These are phyloP conservation scores for Eucalyptus pauciflora DNA, from an alignment of 345 rosid genomes.

Conservation along the genomic window DNA sequence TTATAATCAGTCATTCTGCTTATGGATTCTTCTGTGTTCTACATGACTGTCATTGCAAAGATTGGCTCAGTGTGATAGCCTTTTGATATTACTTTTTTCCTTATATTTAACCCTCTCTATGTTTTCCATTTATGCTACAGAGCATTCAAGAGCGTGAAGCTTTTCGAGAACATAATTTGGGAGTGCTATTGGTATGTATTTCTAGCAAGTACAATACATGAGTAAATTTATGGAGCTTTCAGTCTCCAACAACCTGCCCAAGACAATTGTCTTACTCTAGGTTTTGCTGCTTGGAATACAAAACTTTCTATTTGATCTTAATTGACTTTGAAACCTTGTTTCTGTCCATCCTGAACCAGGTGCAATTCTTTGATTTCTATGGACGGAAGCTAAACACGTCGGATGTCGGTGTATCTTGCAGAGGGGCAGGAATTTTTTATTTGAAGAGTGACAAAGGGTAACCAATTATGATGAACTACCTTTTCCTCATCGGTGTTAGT, in stretches of 20 bases:
- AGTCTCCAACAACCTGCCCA: background rate
- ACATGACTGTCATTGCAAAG: background rate
- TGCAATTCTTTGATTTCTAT: slow-evolving; percentile 80
- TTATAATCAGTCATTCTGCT: background rate
- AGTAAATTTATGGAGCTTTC: background rate
- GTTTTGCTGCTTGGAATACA: background rate
- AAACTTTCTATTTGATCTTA: background rate
- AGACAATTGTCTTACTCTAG: background rate
- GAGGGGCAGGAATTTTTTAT: slow-evolving; percentile 51
- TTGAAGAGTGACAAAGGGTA: slow-evolving; percentile 71
- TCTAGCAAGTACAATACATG: background rate
- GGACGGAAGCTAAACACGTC: slow-evolving; percentile 69
- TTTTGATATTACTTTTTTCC: background rate
- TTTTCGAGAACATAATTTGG: slow-evolving; percentile 67
- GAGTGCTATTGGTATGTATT: slow-evolving; percentile 69
- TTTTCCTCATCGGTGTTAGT: background rate
- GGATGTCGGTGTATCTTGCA: slow-evolving; percentile 92
- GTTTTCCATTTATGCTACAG: slow-evolving; percentile 28
- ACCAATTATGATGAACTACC: background rate
- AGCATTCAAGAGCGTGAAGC: slow-evolving; percentile 31
- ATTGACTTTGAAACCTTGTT: background rate
- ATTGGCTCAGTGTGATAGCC: background rate
- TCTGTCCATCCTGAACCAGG: slow-evolving; percentile 26
- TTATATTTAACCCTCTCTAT: background rate
- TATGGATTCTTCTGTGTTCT: background rate